Conservation (phyloP, 139 green algal genomes). For the Asterochloris erici region DNA sequence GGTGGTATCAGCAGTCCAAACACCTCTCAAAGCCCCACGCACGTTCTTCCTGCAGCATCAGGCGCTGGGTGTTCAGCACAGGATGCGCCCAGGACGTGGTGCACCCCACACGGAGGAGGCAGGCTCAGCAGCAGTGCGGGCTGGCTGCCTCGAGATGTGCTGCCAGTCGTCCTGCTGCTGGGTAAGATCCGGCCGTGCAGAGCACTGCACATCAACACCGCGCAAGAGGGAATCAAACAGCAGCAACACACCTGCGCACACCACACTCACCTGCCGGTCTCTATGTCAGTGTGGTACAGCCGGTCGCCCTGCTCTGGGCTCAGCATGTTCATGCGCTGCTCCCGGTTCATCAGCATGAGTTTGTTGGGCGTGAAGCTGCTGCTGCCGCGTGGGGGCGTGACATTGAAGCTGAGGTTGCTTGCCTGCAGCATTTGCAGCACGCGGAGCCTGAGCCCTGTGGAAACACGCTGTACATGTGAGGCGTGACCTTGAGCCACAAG, state of each 20-base stretch:
- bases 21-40: too few species aligned
- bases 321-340: slow-evolving; percentile 88
- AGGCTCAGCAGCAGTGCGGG: too few species aligned
- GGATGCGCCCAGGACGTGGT: too few species aligned
- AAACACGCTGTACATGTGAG: not conserved
- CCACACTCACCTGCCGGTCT: slow-evolving; percentile 38
- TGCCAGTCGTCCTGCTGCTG: too few species aligned
- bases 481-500: not conserved
- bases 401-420: slow-evolving; percentile 28
- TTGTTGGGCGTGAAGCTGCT: slow-evolving; percentile 42
- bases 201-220: too few species aligned
- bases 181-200: too few species aligned
- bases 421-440: slow-evolving; percentile 19
- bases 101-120: too few species aligned
- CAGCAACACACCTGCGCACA: too few species aligned
- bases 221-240: too few species aligned
- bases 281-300: slow-evolving; percentile 68
- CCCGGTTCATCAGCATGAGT: slow-evolving; percentile 67
- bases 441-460: not conserved
- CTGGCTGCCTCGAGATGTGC: too few species aligned
- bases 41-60: slow-evolving; percentile 3
- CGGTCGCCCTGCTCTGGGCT: slow-evolving; percentile 46
- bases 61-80: too few species aligned
- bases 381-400: slow-evolving; percentile 26
- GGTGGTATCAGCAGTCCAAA: too few species aligned